Evolutionary conservation across 306 rosid species (phyloP).

Genomic region (Macrotyloma uniflorum): DNA sequence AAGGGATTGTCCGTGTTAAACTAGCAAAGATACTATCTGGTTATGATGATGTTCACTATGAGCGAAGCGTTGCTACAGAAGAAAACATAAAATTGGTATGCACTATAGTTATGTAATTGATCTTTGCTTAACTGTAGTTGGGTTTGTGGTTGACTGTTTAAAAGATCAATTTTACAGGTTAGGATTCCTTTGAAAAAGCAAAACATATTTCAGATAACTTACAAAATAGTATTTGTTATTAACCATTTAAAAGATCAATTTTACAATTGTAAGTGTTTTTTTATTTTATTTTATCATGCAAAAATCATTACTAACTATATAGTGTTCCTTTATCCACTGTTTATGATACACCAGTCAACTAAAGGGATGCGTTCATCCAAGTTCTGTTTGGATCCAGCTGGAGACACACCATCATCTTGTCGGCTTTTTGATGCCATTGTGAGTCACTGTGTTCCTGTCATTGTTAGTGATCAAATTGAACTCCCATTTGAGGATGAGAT

Average conservation of each 20-base stretch:
- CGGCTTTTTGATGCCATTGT: conserved; percentile 97
- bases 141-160: conserved; percentile 20
- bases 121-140: conserved; percentile 10
- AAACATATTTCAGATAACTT: conserved; percentile 25
- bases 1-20: conserved; percentile 89
- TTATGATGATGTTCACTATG: conserved; percentile 81
- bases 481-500: conserved; percentile 97
- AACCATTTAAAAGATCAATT: too few species aligned
- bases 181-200: conserved; percentile 8
- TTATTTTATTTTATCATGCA: not conserved
- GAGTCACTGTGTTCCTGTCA: conserved; percentile 95
- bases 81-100: conserved; percentile 87
- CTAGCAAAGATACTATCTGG: conserved; percentile 76
- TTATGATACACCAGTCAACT: conserved; percentile 67
- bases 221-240: not conserved
- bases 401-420: conserved; percentile 98
- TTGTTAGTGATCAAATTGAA: conserved; percentile 94
- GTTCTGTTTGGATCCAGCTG: conserved; percentile 96
- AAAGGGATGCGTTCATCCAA: conserved; percentile 88
- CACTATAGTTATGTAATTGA: conserved; percentile 30
- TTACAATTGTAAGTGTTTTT: not conserved
- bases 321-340: conserved; percentile 33
- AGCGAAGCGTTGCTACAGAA: conserved; percentile 80
- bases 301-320: conserved; percentile 41
- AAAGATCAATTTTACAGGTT: not conserved